Conservation (phyloP, 78 protist species). For the slime mould (Dictyostelium discoideum) region dicty_2.7 NC_007091.3:604001-604500, state of each 20-base stretch:
- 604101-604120: conserved; percentile 69
- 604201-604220: not conserved
- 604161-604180: not conserved
- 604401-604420: too few species aligned
- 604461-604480: too few species aligned
- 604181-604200: conserved; percentile 45
- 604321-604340: conserved; percentile 59
- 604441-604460: too few species aligned
- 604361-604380: not conserved
- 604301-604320: conserved; percentile 51
- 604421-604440: too few species aligned
- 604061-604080: conserved; percentile 76
- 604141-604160: not conserved
- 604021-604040: conserved; percentile 7
- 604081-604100: conserved; percentile 40
- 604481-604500: too few species aligned
- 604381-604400: too few species aligned
- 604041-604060: conserved; percentile 63
- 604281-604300: conserved; percentile 38
- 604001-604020: conserved; percentile 46
- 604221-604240: conserved; percentile 27
- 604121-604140: conserved; percentile 13
- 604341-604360: not conserved
- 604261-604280: conserved; percentile 8
- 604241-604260: conserved; percentile 44